phyloP scores from a whole-genome alignment of 2,329 filamentous ascomycete genomes.

The Aspergillus neoniger region DNA sequence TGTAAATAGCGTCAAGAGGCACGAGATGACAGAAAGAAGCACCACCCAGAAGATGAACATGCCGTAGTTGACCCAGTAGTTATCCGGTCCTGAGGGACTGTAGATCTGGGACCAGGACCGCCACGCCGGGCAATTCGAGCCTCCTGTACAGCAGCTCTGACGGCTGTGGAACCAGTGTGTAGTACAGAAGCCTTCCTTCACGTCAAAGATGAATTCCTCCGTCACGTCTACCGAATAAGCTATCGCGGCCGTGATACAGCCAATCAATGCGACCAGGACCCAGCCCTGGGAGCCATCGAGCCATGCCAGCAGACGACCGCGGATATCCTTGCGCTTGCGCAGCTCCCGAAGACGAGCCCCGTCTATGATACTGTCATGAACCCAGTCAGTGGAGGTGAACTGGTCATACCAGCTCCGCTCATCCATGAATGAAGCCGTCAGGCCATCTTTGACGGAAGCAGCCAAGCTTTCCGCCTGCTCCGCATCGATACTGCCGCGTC shows the following conservation, averaged over 20 bases:
- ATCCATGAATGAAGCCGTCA: conserved; percentile 67
- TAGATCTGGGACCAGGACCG: conserved; percentile 66
- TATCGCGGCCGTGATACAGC: conserved; percentile 77
- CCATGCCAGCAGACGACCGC: conserved; percentile 72
- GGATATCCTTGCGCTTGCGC: conserved; percentile 77
- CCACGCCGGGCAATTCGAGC: conserved; percentile 61
- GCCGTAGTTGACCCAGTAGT: conserved; percentile 71
- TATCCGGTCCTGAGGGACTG: conserved; percentile 50
- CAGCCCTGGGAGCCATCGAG: conserved; percentile 91
- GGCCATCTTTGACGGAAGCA: conserved; percentile 50
- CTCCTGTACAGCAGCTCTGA: conserved; percentile 63
- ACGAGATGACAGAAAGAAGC: conserved; percentile 69
- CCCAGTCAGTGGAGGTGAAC: conserved; percentile 97
- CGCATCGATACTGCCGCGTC: conserved; percentile 60
- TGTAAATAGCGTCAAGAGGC: conserved; percentile 80
- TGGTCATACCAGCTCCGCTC: conserved; percentile 98
- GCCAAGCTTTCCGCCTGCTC: conserved; percentile 32
- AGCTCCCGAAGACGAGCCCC: conserved; percentile 84
- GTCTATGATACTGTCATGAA: conserved; percentile 95
- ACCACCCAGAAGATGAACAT: conserved; percentile 75
- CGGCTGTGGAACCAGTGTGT: conserved; percentile 72
- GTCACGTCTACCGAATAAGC: conserved; percentile 89
- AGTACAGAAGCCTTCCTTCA: conserved; percentile 85
- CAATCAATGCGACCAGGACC: conserved; percentile 88
- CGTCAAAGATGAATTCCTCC: conserved; percentile 82